Evolutionary conservation across 805 yeast genomes (phyloP), one percentile per base, ranked within the genome.

Genomic region (Candida tibetensis): DNA sequence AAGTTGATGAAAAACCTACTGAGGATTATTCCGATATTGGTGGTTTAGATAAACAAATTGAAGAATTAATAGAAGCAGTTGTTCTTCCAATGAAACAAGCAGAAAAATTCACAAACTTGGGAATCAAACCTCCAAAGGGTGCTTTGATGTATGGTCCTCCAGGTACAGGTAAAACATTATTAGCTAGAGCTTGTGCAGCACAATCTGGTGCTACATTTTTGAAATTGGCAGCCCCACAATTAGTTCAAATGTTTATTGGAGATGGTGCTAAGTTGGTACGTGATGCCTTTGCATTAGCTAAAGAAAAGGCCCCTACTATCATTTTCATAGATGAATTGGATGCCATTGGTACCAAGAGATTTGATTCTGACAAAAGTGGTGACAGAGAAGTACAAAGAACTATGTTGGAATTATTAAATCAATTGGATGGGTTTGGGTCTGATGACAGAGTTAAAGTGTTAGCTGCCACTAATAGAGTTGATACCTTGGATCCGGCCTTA

Each of bases 381-480:
- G 74, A 69, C 44, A 53, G 72, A 45, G 74, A 69, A 51, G 73
- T 69, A 8, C 74, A 69, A 47, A 57, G 74, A 58, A 69, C 74
- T 37, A 69, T 69, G 74, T 69, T 69, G 70, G 74, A 69, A 52
- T 58, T 69, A 45, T 66, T 69, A 45, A 69, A 69, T 51, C 74
- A 69, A 51, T 62, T 69, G 64, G 99, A 93, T 69, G 99, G 99
- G 34, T 93, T 93, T 58, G 96, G 95, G 22, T 85, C 95, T 17
- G 98, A 93, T 65, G 99, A 93, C 58, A 74, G 97, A 48, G 99
- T 93, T 40, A 93, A 93, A 66, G 98, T 93, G 30, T 74, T 93
- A 48, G 98, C 98, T 10, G 99, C 99, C 29, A 93, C 99, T 2
- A 93, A 93, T 64, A 83, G 99, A 72, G 96, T 96, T n/a, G 99